Percentiles rank a stretch among this genome's conserved stretches.
Evolutionary conservation across 129 eudicot species (phyloP).

Genomic region (Artemisia annua): DNA sequence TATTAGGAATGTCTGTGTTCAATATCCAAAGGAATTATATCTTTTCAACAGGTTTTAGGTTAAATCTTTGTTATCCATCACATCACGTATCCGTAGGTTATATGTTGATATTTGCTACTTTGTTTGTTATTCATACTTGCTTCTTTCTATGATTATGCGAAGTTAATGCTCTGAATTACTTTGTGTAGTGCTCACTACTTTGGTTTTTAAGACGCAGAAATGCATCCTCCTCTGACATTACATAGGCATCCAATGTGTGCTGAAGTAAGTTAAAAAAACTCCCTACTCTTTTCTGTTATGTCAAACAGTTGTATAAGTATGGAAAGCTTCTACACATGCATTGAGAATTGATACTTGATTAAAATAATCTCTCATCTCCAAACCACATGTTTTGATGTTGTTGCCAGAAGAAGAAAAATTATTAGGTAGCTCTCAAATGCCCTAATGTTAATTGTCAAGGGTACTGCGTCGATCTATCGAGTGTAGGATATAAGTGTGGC

Average conservation of each 20-base stretch:
- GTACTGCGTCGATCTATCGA: too few relatives aligned
- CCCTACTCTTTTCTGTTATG: neutral
- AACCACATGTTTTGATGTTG: too few relatives aligned
- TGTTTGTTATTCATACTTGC: neutral
- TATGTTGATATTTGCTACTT: neutral
- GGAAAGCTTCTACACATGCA: neutral
- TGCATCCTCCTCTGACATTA: constrained; percentile 78
- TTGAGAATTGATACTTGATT: too few relatives aligned
- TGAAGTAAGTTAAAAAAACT: constrained; percentile 52
- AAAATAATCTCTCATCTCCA: too few relatives aligned
- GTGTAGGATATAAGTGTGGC: too few relatives aligned
- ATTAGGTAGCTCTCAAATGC: too few relatives aligned
- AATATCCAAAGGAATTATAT: neutral
- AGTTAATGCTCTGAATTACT: constrained; percentile 10
- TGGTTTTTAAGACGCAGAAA: constrained; percentile 17
- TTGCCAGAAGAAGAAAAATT: too few relatives aligned
- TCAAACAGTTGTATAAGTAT: neutral
- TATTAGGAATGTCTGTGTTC: neutral
- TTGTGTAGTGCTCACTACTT: constrained; percentile 29
- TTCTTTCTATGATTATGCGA: neutral
- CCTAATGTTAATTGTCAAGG: too few relatives aligned
- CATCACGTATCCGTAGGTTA: too few relatives aligned
- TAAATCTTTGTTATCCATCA: too few relatives aligned
- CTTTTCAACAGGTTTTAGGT: too few relatives aligned
- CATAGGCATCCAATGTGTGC: constrained; percentile 91